Conservation (phyloP, 176 grass and related monocot genomes). For the Coix lacrymajobi region DNA sequence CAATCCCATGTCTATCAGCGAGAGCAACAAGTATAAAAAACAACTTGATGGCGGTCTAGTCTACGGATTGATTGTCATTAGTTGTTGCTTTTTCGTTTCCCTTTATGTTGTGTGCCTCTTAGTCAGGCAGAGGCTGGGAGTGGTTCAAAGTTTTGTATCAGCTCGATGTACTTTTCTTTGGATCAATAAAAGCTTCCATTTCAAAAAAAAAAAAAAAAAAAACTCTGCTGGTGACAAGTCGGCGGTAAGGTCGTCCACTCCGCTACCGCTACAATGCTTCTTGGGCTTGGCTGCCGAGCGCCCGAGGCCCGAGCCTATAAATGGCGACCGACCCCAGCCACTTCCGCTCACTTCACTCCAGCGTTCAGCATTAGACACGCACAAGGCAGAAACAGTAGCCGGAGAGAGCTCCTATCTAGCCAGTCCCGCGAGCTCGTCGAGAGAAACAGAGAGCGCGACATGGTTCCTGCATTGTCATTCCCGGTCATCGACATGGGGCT, state of each 20-base stretch:
- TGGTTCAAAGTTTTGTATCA: too few relatives aligned
- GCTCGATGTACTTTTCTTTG: too few relatives aligned
- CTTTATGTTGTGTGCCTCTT: too few relatives aligned
- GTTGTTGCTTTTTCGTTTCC: too few relatives aligned
- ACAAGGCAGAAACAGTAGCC: neutral
- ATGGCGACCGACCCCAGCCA: neutral
- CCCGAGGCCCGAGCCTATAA: too few relatives aligned
- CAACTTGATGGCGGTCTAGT: too few relatives aligned
- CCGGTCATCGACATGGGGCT: slow-evolving; percentile 77
- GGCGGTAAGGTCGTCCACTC: neutral
- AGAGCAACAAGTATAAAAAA: neutral
- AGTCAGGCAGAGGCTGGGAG: too few relatives aligned
- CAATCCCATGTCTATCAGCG: neutral
- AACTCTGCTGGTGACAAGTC: neutral
- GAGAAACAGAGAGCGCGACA: neutral
- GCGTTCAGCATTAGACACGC: neutral
- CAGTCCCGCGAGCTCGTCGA: neutral
- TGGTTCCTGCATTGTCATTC: slow-evolving; percentile 26
- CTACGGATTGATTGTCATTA: too few relatives aligned
- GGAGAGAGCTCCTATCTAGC: neutral
- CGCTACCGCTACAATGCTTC: neutral
- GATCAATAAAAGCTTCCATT: too few relatives aligned
- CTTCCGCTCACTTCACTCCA: slow-evolving; percentile 3
- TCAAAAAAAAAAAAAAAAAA: neutral
- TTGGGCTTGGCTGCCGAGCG: neutral